phyloP scores from a whole-genome alignment of 2,329 filamentous ascomycete species.

The Raffaelea arxii region DNA sequence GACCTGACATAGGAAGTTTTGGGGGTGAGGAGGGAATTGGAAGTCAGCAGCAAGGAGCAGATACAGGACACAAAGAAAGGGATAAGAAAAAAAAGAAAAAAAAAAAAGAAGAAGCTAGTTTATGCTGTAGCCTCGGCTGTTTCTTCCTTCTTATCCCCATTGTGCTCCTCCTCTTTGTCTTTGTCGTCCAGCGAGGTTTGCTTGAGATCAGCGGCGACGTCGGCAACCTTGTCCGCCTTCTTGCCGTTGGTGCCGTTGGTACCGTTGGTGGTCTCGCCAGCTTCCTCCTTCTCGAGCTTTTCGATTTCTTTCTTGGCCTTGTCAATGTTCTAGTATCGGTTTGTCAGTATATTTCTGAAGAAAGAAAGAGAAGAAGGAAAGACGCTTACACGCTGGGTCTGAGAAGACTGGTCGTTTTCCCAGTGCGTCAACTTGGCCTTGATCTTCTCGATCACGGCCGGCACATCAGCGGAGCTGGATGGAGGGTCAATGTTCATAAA shows the following conservation, averaged over 20 bases:
- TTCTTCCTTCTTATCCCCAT: constrained; percentile 29
- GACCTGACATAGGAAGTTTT: too few species aligned
- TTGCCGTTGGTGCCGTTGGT: constrained; percentile 35
- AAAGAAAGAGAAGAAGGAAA: not conserved
- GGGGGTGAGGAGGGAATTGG: too few species aligned
- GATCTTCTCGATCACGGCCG: constrained; percentile 73
- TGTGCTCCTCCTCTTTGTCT: constrained; percentile 29
- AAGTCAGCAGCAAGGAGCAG: too few species aligned
- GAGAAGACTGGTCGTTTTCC: constrained; percentile 80
- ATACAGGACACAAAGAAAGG: not conserved
- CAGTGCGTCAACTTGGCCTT: constrained; percentile 85
- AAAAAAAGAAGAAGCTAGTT: not conserved
- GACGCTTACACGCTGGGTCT: constrained; percentile 76
- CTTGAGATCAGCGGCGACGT: constrained; percentile 41
- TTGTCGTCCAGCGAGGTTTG: constrained; percentile 43
- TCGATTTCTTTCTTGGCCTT: constrained; percentile 96
- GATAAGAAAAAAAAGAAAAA: not conserved
- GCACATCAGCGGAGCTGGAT: constrained; percentile 74
- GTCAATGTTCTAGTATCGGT: constrained; percentile 66
- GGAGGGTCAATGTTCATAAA: constrained; percentile 82
- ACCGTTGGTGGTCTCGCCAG: constrained; percentile 26
- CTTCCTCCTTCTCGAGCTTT: constrained; percentile 62
- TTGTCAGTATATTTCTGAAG: constrained; percentile 1
- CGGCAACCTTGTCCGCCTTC: constrained; percentile 39
- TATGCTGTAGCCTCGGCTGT: not conserved